Evolutionary conservation across 768 basidiomycete genomes (phyloP), one percentile per base, ranked within the genome.

Genomic region (Amanita rubescens): DNA sequence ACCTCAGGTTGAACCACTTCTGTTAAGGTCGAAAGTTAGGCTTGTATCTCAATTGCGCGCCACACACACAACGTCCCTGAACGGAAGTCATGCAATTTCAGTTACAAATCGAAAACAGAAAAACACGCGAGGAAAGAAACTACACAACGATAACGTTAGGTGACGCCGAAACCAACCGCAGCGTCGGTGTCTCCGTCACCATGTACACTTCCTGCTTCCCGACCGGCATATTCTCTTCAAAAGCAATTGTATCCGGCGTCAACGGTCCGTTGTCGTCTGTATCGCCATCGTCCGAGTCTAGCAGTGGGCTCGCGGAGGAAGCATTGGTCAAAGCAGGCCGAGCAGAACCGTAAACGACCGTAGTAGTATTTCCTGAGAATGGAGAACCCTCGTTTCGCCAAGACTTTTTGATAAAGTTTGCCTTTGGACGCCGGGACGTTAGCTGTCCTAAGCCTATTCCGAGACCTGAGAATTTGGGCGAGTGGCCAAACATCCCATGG

Each of bases 161-260:
- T n/a, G 37, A 39, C n/a, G 49, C 22, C 10, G 41, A 52, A 34
- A 53, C 52, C 15, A 53, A 22, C 19, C 52, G 52, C 15, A 53
- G 25, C 25, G 52, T 53, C 20, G 32, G 33, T n/a, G 51, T 44
- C 25, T 42, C 50, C 32, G 19, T 43, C 9, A 42, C 49, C 25
- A 14, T 6, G 34, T 15, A 35, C 27, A 22, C 14, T 19, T 37
- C 34, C 32, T n/a, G 46, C 43, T 44, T 14, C 24, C 24, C 38
- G 33, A 17, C 37, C 39, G 15, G 38, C 25, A 3, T n/a, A n/a
- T 48, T 8, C 53, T 54, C 34, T 57, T 3, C 56, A 19, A 62
- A 60, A 12, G 46, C 49, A 30, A 55, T 27, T 14, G 59, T 61
- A 20, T 61, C 59, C n/a, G 63, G 63, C 33, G 62, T 63, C 55